Percentiles rank a stretch among this genome's conserved stretches.
Evolutionary conservation across 2,329 filamentous ascomycete genomes (phyloP).

Genomic region (Whalleya microplaca): DNA sequence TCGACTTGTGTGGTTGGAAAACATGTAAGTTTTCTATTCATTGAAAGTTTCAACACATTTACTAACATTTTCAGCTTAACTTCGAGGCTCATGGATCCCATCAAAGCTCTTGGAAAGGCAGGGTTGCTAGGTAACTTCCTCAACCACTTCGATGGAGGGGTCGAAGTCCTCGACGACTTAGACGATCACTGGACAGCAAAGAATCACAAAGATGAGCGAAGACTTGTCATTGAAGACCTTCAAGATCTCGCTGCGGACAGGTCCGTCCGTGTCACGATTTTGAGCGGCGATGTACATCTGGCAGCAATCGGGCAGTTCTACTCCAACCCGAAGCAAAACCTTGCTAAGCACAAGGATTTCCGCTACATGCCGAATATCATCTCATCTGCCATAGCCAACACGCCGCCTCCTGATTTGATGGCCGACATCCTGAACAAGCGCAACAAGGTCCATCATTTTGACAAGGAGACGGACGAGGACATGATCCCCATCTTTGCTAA

Average conservation of each 20-base stretch:
- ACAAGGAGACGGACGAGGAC: slow-evolving; percentile 83
- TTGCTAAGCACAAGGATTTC: slow-evolving; percentile 89
- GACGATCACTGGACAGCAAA: slow-evolving; percentile 98
- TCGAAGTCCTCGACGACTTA: slow-evolving; percentile 88
- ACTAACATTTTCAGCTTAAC: slow-evolving; percentile 65
- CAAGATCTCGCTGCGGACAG: slow-evolving; percentile 94
- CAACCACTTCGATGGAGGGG: slow-evolving; percentile 88
- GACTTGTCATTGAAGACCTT: slow-evolving; percentile 83
- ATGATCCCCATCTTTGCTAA: slow-evolving; percentile 94
- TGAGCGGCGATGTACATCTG: no score
- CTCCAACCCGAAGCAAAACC: slow-evolving; percentile 77
- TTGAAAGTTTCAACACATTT: not conserved
- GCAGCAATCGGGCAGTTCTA: no score
- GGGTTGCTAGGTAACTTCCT: slow-evolving; percentile 80
- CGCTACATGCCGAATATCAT: slow-evolving; percentile 97
- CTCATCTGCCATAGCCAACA: slow-evolving; percentile 92
- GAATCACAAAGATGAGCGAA: slow-evolving; percentile 89
- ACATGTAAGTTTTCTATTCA: slow-evolving; percentile 55
- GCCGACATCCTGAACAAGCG: slow-evolving; percentile 92
- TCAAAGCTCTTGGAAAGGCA: slow-evolving; percentile 84
- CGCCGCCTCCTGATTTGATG: slow-evolving; percentile 83
- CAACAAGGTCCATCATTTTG: slow-evolving; percentile 78
- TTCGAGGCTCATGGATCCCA: slow-evolving; percentile 81
- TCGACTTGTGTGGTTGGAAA: slow-evolving; percentile 73
- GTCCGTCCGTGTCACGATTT: slow-evolving; percentile 88